These are phyloP conservation scores for Wickerhamomyces queroliae DNA, from an alignment of 805 yeast species.

Conservation along the genomic window DNA sequence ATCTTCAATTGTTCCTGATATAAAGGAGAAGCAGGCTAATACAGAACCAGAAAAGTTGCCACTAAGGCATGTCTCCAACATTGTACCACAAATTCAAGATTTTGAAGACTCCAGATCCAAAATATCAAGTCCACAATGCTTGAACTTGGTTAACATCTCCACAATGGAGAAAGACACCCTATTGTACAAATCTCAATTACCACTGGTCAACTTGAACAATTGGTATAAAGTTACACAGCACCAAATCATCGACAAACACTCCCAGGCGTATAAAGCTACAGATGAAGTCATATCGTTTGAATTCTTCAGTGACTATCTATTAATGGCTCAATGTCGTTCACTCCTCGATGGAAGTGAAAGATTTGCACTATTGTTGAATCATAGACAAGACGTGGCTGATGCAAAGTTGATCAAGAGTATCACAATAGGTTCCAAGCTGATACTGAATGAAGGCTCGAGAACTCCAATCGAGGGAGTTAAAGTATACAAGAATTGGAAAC, in stretches of 20 bases:
- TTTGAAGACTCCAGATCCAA: no score
- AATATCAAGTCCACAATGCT: constrained; percentile 1
- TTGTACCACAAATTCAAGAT: no score
- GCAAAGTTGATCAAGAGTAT: constrained; percentile 7
- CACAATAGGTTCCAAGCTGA: constrained; percentile 9
- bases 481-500: constrained; percentile 13
- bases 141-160: not conserved
- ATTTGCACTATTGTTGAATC: constrained; percentile 11
- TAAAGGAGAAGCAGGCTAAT: not conserved
- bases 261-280: constrained; percentile 4
- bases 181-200: constrained; percentile 9
- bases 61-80: no score
- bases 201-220: constrained; percentile 14
- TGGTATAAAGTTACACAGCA: constrained; percentile 15
- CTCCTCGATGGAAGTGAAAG: not conserved
- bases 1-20: not conserved
- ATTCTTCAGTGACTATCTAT: not conserved
- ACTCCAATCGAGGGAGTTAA: constrained; percentile 1
- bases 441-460: constrained; percentile 4
- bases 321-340: not conserved
- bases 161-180: constrained; percentile 1
- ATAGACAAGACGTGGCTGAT: constrained; percentile 9
- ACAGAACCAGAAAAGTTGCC: not conserved
- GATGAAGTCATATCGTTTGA: not conserved
- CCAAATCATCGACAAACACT: constrained; percentile 4